These are phyloP conservation scores for Groenewaldozyma auringiensis DNA, from an alignment of 1,139 yeast genomes.

Conservation along the genomic window DNA sequence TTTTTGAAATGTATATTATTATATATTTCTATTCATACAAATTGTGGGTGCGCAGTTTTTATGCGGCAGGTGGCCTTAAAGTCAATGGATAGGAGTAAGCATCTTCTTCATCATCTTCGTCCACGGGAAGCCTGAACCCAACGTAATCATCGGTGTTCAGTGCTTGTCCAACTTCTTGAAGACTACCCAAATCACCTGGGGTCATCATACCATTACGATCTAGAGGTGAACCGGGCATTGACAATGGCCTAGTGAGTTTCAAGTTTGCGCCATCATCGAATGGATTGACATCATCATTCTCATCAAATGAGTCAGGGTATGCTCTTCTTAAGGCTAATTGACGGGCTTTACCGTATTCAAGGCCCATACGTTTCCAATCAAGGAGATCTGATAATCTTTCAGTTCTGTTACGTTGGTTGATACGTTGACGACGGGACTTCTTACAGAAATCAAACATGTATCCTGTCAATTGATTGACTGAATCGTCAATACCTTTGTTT, in stretches of 20 bases:
- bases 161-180: conserved; percentile 75
- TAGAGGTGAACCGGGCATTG: conserved; percentile 93
- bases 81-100: conserved; percentile 14
- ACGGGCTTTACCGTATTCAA: conserved; percentile 92
- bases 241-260: conserved; percentile 83
- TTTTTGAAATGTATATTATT: conserved; percentile 2
- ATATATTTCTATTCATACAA: too few species aligned
- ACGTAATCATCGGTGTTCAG: conserved; percentile 75
- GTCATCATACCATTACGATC: conserved; percentile 59
- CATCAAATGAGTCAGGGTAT: conserved; percentile 71
- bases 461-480: conserved; percentile 81
- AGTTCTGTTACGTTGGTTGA: conserved; percentile 95
- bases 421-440: conserved; percentile 93
- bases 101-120: conserved; percentile 40
- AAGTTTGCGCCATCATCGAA: conserved; percentile 43
- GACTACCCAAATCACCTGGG: conserved; percentile 95
- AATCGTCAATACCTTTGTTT: conserved; percentile 87
- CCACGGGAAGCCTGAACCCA: conserved; percentile 64
- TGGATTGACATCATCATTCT: conserved; percentile 41
- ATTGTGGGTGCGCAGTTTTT: neutral
- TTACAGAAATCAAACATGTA: conserved; percentile 84
- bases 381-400: conserved; percentile 86
- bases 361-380: conserved; percentile 98
- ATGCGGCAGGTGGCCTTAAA: neutral
- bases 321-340: conserved; percentile 88